Evolutionary conservation across 371 early-diverging fungal genomes (phyloP).

Genomic region (Mucor sp.): DNA sequence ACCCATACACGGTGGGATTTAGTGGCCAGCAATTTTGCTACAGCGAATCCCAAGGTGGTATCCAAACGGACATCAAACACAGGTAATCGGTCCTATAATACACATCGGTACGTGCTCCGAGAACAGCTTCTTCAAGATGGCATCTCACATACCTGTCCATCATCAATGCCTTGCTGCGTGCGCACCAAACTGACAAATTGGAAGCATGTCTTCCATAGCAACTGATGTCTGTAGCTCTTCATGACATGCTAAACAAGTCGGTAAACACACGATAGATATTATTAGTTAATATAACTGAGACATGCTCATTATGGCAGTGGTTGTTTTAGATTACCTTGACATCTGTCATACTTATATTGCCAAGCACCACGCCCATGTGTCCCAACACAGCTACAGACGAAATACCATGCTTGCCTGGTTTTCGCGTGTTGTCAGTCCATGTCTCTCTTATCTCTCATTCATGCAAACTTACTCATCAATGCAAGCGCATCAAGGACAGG

Average conservation of each 20-base stretch:
- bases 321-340: slow-evolving; percentile 46
- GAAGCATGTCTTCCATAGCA: slow-evolving; percentile 57
- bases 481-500: slow-evolving; percentile 61
- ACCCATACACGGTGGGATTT: slow-evolving; percentile 87
- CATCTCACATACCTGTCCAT: slow-evolving; percentile 42
- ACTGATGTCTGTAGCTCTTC: slow-evolving; percentile 42
- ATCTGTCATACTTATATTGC: slow-evolving; percentile 75
- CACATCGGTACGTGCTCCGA: slow-evolving; percentile 8
- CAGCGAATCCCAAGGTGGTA: slow-evolving; percentile 67
- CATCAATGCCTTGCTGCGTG: slow-evolving; percentile 54
- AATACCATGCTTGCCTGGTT: slow-evolving; percentile 54
- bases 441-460: not conserved
- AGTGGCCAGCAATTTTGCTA: slow-evolving; percentile 81
- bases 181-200: slow-evolving; percentile 58
- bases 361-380: slow-evolving; percentile 59
- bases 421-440: not conserved
- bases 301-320: not conserved
- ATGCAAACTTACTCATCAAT: slow-evolving; percentile 54
- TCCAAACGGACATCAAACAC: slow-evolving; percentile 77
- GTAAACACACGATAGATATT: not conserved
- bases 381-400: slow-evolving; percentile 69
- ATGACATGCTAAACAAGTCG: slow-evolving; percentile 29
- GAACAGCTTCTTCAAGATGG: not conserved
- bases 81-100: slow-evolving; percentile 66
- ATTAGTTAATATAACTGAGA: slow-evolving; percentile 1